These are phyloP conservation scores for Aureobasidium sp. DNA, from an alignment of 2,329 filamentous ascomycete genomes.

Conservation along the genomic window DNA sequence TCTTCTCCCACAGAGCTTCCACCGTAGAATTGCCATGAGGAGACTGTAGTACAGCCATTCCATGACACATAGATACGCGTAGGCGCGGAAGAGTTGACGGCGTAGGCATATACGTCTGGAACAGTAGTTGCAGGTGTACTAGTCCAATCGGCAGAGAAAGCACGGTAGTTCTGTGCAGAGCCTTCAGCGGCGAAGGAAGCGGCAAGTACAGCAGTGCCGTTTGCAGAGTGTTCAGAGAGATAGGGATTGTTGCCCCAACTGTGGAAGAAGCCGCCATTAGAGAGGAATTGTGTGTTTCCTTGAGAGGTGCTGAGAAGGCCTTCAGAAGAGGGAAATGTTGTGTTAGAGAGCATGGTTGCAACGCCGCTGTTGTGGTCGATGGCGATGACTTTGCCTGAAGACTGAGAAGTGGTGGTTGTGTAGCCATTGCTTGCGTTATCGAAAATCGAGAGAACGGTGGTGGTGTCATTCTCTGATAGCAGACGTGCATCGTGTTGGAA, in stretches of 20 bases:
- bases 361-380: slow-evolving; percentile 20
- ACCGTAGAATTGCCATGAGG: slow-evolving; percentile 42
- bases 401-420: slow-evolving; percentile 18
- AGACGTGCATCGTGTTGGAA: slow-evolving; percentile 47
- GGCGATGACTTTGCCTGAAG: slow-evolving; percentile 23
- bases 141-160: slow-evolving; percentile 36
- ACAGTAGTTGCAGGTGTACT: slow-evolving; percentile 36
- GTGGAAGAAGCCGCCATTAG: slow-evolving; percentile 46
- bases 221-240: slow-evolving; percentile 33
- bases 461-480: slow-evolving; percentile 32
- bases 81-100: slow-evolving; percentile 18
- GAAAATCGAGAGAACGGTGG: slow-evolving; percentile 45
- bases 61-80: slow-evolving; percentile 43
- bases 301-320: slow-evolving; percentile 41
- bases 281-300: slow-evolving; percentile 45
- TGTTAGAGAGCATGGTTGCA: slow-evolving; percentile 20
- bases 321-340: slow-evolving; percentile 16
- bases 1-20: slow-evolving; percentile 16
- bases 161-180: slow-evolving; percentile 42
- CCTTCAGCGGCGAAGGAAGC: slow-evolving; percentile 37
- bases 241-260: slow-evolving; percentile 44
- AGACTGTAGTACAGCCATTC: slow-evolving; percentile 41
- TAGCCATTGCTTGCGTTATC: slow-evolving; percentile 40
- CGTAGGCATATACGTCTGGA: slow-evolving; percentile 33
- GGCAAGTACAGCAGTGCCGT: slow-evolving; percentile 45